A percentile compares a stretch with the other conserved stretches of the same genome.
Evolutionary conservation across 2,329 filamentous ascomycete species (phyloP).

Genomic region (Colletotrichum costaricense): DNA sequence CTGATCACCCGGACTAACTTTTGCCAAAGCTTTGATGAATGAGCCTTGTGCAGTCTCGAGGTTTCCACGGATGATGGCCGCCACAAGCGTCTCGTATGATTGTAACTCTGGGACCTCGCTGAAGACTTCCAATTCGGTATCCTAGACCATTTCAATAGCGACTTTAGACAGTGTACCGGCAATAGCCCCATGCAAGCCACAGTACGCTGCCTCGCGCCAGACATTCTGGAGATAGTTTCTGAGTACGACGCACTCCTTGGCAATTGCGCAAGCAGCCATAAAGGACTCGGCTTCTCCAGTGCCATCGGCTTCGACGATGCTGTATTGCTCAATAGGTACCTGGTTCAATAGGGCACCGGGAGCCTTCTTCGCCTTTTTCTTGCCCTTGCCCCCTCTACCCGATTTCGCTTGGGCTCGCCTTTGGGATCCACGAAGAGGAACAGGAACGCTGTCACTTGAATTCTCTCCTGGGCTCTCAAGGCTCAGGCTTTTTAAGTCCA

Average conservation of each 20-base stretch:
- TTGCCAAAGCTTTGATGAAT: conserved; percentile 37
- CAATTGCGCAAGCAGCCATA: conserved; percentile 53
- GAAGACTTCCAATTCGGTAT: conserved; percentile 51
- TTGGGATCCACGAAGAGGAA: background rate
- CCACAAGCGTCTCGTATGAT: conserved; percentile 54
- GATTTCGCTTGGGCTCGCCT: conserved; percentile 36
- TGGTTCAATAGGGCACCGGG: conserved; percentile 42
- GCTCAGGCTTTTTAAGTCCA: background rate
- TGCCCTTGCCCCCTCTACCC: background rate
- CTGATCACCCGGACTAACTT: background rate
- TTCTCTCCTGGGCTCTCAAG: background rate
- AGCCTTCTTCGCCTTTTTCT: conserved; percentile 31
- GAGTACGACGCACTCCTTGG: conserved; percentile 50
- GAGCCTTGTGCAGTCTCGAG: conserved; percentile 43
- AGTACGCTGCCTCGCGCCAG: conserved; percentile 58
- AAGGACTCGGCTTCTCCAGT: conserved; percentile 53
- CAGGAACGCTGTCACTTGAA: background rate
- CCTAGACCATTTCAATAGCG: conserved; percentile 54
- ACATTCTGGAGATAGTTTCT: conserved; percentile 51
- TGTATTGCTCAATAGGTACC: conserved; percentile 56
- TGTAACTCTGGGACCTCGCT: conserved; percentile 58
- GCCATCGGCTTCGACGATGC: conserved; percentile 52
- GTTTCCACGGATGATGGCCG: conserved; percentile 52
- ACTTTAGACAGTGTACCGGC: conserved; percentile 55
- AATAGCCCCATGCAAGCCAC: conserved; percentile 56